A percentile compares a stretch with the other conserved stretches of the same genome.
Evolutionary conservation across 2,329 filamentous ascomycete species (phyloP).

Genomic region (Botrytis sinoallii): DNA sequence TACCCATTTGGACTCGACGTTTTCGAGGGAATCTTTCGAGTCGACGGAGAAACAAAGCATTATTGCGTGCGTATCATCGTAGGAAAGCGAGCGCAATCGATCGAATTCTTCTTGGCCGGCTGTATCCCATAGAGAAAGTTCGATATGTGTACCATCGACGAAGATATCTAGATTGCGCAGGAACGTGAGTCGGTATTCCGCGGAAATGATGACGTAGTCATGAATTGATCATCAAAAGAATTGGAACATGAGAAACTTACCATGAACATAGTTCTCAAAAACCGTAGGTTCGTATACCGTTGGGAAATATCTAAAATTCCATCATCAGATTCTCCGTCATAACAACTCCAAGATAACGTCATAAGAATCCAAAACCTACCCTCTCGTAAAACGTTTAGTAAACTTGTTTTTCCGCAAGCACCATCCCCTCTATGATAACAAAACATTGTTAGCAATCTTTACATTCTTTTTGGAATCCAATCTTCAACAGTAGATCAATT

Average conservation of each 20-base stretch:
- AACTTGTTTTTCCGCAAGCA: constrained; percentile 93
- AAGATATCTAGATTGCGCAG: constrained; percentile 73
- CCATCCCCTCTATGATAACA: constrained; percentile 71
- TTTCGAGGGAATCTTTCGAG: constrained; percentile 93
- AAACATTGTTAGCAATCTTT: constrained; percentile 25
- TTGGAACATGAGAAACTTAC: constrained; percentile 49
- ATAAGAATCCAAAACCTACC: constrained; percentile 53
- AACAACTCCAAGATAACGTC: neutral
- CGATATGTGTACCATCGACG: constrained; percentile 94
- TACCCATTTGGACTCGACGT: constrained; percentile 98
- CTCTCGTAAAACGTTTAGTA: constrained; percentile 97
- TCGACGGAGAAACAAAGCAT: constrained; percentile 99
- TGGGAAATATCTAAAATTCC: constrained; percentile 73
- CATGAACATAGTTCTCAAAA: constrained; percentile 98
- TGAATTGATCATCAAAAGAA: neutral
- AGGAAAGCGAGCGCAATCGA: constrained; percentile 88
- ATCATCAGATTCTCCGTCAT: constrained; percentile 24
- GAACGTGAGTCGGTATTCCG: neutral
- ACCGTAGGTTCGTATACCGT: constrained; percentile 98
- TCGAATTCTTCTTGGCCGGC: constrained; percentile 99
- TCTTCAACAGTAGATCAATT: neutral
- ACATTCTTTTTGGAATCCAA: neutral
- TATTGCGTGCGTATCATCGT: constrained; percentile 95
- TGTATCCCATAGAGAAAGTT: constrained; percentile 96
- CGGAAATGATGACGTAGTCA: neutral